Evolutionary conservation across 2,329 filamentous ascomycete genomes (phyloP).

Genomic region (Xylaria sp.): DNA sequence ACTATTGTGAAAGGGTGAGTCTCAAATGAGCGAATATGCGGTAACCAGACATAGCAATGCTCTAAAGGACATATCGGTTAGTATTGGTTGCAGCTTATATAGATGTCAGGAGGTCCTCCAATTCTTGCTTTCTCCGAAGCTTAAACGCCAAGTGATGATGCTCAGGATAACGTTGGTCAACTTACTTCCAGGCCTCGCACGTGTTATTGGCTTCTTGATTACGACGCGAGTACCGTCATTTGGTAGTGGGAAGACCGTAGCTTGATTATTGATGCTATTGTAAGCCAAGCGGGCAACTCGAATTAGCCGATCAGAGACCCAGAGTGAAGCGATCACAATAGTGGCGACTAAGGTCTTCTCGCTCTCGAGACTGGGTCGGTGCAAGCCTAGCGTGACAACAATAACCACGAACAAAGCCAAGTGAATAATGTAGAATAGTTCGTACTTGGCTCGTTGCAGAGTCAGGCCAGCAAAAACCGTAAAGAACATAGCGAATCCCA

Average conservation of each 20-base stretch:
- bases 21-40: constrained; percentile 65
- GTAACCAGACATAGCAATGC: constrained; percentile 74
- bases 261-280: constrained; percentile 55
- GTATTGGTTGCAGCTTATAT: background rate
- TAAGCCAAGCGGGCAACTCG: constrained; percentile 52
- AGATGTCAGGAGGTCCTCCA: background rate
- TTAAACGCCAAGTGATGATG: background rate
- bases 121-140: background rate
- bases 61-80: constrained; percentile 41
- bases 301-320: constrained; percentile 58
- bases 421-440: constrained; percentile 60
- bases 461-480: constrained; percentile 51
- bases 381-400: constrained; percentile 56
- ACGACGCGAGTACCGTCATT: constrained; percentile 58
- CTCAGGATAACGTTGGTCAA: background rate
- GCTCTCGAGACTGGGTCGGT: constrained; percentile 55
- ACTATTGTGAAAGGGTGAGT: constrained; percentile 74
- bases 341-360: constrained; percentile 54
- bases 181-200: constrained; percentile 60
- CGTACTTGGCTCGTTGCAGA: constrained; percentile 56
- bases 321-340: constrained; percentile 54
- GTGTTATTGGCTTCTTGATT: constrained; percentile 59
- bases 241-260: constrained; percentile 56
- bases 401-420: constrained; percentile 56
- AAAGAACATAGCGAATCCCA: constrained; percentile 53